Percentiles rank a stretch among this genome's conserved stretches.
Conservation (phyloP, 176 grass and related monocot species). For the Zoysia pacifica region DNA sequence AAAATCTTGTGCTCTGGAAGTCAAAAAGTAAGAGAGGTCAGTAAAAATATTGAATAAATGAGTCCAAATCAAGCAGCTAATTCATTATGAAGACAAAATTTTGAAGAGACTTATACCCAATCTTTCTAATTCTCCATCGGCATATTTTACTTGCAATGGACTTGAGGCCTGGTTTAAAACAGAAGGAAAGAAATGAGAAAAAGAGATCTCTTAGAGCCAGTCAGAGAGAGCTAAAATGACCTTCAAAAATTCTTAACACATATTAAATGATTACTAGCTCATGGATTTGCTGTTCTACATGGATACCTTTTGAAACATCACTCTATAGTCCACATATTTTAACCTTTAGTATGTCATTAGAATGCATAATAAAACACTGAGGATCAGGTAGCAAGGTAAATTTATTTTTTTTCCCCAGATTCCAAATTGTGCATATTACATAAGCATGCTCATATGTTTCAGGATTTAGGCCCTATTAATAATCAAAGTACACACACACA, state of each 20-base stretch:
- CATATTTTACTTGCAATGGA: no score
- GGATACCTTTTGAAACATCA: background rate
- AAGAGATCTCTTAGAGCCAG: conserved; percentile 1
- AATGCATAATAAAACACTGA: conserved; percentile 7
- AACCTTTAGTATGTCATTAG: background rate
- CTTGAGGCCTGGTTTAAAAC: no score
- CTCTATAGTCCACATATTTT: background rate
- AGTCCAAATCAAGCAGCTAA: no score
- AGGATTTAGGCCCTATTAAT: background rate
- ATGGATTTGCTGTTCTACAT: background rate
- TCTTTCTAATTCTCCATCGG: no score
- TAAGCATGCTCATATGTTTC: background rate
- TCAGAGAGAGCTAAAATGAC: conserved; percentile 1
- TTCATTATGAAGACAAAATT: no score
- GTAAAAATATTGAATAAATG: no score
- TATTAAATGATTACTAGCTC: background rate
- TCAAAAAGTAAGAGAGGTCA: no score
- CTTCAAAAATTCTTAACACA: background rate
- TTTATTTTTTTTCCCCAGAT: no score
- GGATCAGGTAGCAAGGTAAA: background rate
- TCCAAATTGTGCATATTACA: no score
- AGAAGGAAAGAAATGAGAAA: conserved; percentile 10
- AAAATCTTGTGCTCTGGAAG: no score
- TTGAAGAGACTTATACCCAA: no score
- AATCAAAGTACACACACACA: conserved; percentile 6